Conservation (phyloP, 2,329 filamentous ascomycete species). For the Aspergillus persii region DNA sequence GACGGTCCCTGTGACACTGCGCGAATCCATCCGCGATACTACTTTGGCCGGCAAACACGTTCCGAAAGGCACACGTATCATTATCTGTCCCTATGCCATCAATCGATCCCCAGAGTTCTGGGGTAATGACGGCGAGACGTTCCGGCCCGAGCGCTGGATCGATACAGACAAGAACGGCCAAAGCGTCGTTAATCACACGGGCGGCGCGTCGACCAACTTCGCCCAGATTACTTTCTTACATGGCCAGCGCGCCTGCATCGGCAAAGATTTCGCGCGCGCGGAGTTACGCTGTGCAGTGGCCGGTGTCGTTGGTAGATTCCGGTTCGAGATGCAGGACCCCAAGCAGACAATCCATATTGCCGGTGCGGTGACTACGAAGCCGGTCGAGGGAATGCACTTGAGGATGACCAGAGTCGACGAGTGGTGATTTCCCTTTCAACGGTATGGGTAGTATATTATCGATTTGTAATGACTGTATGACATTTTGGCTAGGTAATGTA, state of each 20-base stretch:
- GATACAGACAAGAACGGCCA: slow-evolving; percentile 54
- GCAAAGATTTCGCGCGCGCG: slow-evolving; percentile 44
- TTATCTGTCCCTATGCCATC: slow-evolving; percentile 66
- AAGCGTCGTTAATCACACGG: slow-evolving; percentile 53
- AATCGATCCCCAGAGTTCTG: slow-evolving; percentile 70
- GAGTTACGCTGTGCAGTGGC: slow-evolving; percentile 42
- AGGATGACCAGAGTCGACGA: slow-evolving; percentile 30
- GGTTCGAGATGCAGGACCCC: slow-evolving; percentile 37
- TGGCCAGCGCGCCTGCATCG: slow-evolving; percentile 38
- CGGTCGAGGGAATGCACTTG: slow-evolving; percentile 40
- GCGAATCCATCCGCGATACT: slow-evolving; percentile 40
- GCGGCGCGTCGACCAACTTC: slow-evolving; percentile 38
- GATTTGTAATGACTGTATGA: background rate
- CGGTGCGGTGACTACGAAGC: slow-evolving; percentile 40
- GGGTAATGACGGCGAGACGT: slow-evolving; percentile 69
- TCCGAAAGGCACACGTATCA: slow-evolving; percentile 67
- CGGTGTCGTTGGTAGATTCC: slow-evolving; percentile 36
- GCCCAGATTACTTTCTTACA: slow-evolving; percentile 42
- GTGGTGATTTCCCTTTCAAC: slow-evolving; percentile 23
- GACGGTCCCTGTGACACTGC: slow-evolving; percentile 40
- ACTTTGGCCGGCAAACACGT: slow-evolving; percentile 64
- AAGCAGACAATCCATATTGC: slow-evolving; percentile 36
- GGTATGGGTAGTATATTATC: background rate
- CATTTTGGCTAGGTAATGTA: background rate
- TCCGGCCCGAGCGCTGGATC: slow-evolving; percentile 77